Percentiles rank a stretch among this genome's conserved stretches.
Conservation (phyloP, 257 asterid genomes). For the Oldenlandia corymbosa region DNA sequence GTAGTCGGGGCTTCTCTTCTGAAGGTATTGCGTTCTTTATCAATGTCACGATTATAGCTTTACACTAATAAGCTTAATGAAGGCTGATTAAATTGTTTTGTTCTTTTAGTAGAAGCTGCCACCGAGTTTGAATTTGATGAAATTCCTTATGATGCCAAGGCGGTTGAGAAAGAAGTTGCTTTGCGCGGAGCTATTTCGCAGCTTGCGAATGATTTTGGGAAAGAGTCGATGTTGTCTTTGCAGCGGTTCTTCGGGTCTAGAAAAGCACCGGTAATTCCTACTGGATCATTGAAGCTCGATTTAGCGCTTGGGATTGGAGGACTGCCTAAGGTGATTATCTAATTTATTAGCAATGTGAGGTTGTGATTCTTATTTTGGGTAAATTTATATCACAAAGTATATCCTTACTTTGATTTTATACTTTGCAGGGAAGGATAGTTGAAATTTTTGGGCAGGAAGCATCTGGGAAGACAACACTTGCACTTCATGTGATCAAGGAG, state of each 20-base stretch:
- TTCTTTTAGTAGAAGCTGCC: conserved; percentile 39
- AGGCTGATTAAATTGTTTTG: not conserved
- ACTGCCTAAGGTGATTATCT: conserved; percentile 92
- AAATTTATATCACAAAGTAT: too few relatives aligned
- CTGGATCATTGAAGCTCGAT: conserved; percentile 87
- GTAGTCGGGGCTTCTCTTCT: conserved; percentile 39
- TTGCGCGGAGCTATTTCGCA: conserved; percentile 64
- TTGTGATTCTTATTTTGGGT: too few relatives aligned
- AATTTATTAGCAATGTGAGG: too few relatives aligned
- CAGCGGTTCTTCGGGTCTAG: conserved; percentile 82
- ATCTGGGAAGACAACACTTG: conserved; percentile 96
- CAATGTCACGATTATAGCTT: too few relatives aligned
- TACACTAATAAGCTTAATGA: too few relatives aligned
- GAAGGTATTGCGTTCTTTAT: conserved; percentile 49
- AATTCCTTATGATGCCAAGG: conserved; percentile 44
- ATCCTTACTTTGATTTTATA: too few relatives aligned
- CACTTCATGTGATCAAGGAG: conserved; percentile 83
- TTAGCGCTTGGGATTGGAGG: conserved; percentile 95
- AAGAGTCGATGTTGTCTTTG: conserved; percentile 78
- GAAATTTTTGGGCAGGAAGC: conserved; percentile 96
- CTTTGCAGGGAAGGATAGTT: conserved; percentile 76
- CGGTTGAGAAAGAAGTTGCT: conserved; percentile 64
- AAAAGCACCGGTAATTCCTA: conserved; percentile 71
- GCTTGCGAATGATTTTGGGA: conserved; percentile 66
- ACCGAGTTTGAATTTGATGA: conserved; percentile 60